Evolutionary conservation across 331 rosid species (phyloP).

Genomic region (Quercus phellos): DNA sequence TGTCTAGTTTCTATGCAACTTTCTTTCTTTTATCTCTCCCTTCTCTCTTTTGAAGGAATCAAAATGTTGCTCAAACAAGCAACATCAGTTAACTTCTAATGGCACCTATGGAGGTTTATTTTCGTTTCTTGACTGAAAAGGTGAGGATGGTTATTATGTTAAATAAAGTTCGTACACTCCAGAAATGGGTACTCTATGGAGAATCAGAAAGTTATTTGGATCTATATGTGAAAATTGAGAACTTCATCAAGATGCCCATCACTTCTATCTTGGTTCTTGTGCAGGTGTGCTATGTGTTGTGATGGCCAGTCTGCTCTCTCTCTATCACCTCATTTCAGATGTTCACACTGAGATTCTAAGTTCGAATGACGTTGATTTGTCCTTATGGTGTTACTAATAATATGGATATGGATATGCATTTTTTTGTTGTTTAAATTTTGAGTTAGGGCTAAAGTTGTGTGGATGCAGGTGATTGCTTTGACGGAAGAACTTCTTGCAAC

Average conservation of each 20-base stretch:
- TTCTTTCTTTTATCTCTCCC: slow-evolving; percentile 35
- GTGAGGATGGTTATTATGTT: slow-evolving; percentile 42
- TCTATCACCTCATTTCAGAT: slow-evolving; percentile 67
- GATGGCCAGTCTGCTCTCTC: slow-evolving; percentile 70
- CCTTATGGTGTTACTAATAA: slow-evolving; percentile 22
- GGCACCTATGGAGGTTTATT: slow-evolving; percentile 38
- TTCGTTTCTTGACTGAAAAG: slow-evolving; percentile 42
- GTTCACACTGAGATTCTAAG: slow-evolving; percentile 70
- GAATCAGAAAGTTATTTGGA: slow-evolving; percentile 25
- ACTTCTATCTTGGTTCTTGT: slow-evolving; percentile 78
- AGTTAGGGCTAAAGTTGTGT: slow-evolving; percentile 43
- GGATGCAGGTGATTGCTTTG: slow-evolving; percentile 73
- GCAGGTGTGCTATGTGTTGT: slow-evolving; percentile 84
- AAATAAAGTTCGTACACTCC: slow-evolving; percentile 28
- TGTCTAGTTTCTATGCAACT: slow-evolving; percentile 29
- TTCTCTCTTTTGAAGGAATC: slow-evolving; percentile 54
- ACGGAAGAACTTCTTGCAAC: slow-evolving; percentile 88
- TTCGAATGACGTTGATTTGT: slow-evolving; percentile 49
- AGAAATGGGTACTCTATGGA: slow-evolving; percentile 34
- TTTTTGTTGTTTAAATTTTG: slow-evolving; percentile 29
- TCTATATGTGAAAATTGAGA: slow-evolving; percentile 31
- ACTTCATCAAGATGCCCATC: slow-evolving; percentile 61
- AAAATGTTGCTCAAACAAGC: slow-evolving; percentile 42
- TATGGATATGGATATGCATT: slow-evolving; percentile 2
- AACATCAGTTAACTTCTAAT: slow-evolving; percentile 40